Percentiles rank a stretch among this genome's conserved stretches.
phyloP scores from a whole-genome alignment of 306 rosid genomes.

The Prunus padus region DNA sequence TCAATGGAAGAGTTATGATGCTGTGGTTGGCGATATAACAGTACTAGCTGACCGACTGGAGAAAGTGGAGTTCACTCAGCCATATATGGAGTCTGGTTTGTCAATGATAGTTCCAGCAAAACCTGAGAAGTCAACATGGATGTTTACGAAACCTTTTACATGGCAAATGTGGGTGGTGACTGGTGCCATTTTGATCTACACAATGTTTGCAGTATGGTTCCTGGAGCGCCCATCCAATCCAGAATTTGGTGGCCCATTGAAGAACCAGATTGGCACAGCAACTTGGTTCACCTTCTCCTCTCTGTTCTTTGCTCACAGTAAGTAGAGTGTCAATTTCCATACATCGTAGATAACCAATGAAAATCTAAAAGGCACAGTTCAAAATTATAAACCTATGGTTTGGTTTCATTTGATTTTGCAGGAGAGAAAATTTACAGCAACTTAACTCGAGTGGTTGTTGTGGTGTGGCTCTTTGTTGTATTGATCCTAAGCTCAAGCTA shows the following conservation, averaged over 20 bases:
- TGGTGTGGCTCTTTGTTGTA: slow-evolving; percentile 60
- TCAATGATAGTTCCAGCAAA: slow-evolving; percentile 52
- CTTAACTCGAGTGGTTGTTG: slow-evolving; percentile 50
- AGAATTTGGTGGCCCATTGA: slow-evolving; percentile 54
- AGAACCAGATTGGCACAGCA: slow-evolving; percentile 52
- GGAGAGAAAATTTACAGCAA: slow-evolving; percentile 48
- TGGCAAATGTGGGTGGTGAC: slow-evolving; percentile 61
- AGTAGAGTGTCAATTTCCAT: slow-evolving; percentile 20
- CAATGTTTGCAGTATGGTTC: slow-evolving; percentile 55
- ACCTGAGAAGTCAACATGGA: slow-evolving; percentile 42
- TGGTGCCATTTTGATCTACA: slow-evolving; percentile 45
- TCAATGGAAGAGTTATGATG: slow-evolving; percentile 53
- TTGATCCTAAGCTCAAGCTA: slow-evolving; percentile 56
- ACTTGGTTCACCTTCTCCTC: slow-evolving; percentile 67
- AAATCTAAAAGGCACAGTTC: background rate
- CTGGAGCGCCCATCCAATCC: slow-evolving; percentile 51
- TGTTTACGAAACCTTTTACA: slow-evolving; percentile 64
- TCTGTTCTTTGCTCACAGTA: slow-evolving; percentile 74
- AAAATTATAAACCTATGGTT: background rate
- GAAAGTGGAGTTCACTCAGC: slow-evolving; percentile 63
- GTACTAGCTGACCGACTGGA: slow-evolving; percentile 41
- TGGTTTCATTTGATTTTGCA: slow-evolving; percentile 11
- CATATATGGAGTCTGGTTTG: slow-evolving; percentile 65
- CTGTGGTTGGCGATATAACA: slow-evolving; percentile 62
- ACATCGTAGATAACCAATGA: background rate